Evolutionary conservation across 768 basidiomycete genomes (phyloP), one percentile per base, ranked within the genome.

Genomic region (Lyophyllum decastes): DNA sequence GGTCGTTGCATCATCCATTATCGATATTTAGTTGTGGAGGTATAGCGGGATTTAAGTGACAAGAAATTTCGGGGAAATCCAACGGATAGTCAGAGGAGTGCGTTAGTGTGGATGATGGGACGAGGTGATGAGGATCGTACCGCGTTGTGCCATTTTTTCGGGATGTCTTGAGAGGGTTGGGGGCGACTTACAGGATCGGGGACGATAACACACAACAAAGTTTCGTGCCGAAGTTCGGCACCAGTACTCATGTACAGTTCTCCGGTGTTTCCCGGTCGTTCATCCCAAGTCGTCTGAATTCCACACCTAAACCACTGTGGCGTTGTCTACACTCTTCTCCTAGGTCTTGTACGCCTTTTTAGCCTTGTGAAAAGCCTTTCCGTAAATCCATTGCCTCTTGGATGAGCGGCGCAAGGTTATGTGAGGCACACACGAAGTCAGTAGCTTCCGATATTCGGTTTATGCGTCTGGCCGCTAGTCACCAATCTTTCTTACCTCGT

Each of bases 101-200:
- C 49, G 21, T 59, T 55, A 63, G 57, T 52, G 22, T 44, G 30
- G 19, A 41, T 33, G 22, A 5, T 51, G 59, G 49, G 48, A 58
- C 51, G 47, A 57, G 49, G 14, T 35, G 21, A 52, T 16, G 30
- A 14, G 19, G 35, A 35, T 54, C 66, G 54, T 64, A 70, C 73
- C 72, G 65, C 70, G 70, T 61, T 58, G 61, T 64, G 73, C 71
- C 73, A 75, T 75, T 75, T 71, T 71, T 67, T 60, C 58, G 57
- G 47, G 58, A 64, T 57, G 65, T 68, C 65, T 70, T 68, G 66
- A 72, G 67, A 66, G 57, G 60, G 55, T 64, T 47, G 58, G 54
- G 49, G 54, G 46, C 50, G 52, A 53, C 49, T 55, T 61, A 49
- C 53, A 47, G 49, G 67, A 59, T 57, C 45, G 55, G 48, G 33